Conservation (phyloP, 768 basidiomycete genomes). For the Russula foetens region DNA sequence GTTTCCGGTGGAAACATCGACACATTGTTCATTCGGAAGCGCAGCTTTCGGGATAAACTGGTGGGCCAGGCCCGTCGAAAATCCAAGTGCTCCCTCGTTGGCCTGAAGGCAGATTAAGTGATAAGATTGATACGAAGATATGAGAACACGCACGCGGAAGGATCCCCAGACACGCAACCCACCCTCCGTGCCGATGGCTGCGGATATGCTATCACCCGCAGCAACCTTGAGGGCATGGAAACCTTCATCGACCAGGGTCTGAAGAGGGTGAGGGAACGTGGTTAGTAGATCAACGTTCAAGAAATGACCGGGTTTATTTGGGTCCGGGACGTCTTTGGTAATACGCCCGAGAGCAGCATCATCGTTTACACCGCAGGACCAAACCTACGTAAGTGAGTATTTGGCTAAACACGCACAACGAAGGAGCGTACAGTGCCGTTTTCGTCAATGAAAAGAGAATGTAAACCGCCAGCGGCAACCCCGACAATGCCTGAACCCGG, state of each 20-base stretch:
- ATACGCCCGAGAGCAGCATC: constrained; percentile 81
- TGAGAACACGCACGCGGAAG: constrained; percentile 61
- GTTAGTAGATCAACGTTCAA: constrained; percentile 46
- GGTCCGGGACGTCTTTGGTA: constrained; percentile 52
- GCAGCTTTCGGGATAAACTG: constrained; percentile 61
- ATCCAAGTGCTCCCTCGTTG: constrained; percentile 79
- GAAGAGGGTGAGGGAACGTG: constrained; percentile 55
- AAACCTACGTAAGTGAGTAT: constrained; percentile 41
- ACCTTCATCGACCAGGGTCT: constrained; percentile 61
- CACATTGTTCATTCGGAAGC: constrained; percentile 59
- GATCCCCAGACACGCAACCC: constrained; percentile 83
- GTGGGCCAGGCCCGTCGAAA: constrained; percentile 55
- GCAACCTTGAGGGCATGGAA: constrained; percentile 81
- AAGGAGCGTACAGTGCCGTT: constrained; percentile 67
- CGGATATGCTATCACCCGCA: constrained; percentile 83
- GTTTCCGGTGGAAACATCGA: constrained; percentile 69
- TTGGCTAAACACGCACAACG: neutral
- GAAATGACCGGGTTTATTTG: constrained; percentile 49
- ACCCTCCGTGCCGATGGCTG: constrained; percentile 73
- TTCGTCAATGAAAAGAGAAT: constrained; percentile 83
- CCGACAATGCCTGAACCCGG: constrained; percentile 72
- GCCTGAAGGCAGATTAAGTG: constrained; percentile 36
- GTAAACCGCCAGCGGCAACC: constrained; percentile 79
- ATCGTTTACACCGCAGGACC: constrained; percentile 84
- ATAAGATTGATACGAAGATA: neutral